A percentile compares a stretch with the other conserved stretches of the same genome.
phyloP scores from a whole-genome alignment of 2,329 filamentous ascomycete species.

The Plenodomus lindquistii region DNA sequence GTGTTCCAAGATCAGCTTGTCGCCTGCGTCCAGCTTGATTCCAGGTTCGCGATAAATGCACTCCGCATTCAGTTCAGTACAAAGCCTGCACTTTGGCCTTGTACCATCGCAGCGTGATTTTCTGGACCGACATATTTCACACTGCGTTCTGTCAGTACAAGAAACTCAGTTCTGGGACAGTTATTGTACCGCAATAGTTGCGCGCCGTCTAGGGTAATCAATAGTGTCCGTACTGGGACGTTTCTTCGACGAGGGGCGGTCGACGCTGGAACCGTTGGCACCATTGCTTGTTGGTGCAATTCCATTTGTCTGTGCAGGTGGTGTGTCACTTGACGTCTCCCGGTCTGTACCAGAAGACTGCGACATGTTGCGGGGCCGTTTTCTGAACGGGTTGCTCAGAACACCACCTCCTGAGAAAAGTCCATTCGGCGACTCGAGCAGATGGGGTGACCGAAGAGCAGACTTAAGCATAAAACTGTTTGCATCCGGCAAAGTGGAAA shows the following conservation, averaged over 20 bases:
- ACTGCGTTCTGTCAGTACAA: slow-evolving; percentile 55
- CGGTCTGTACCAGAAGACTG: slow-evolving; percentile 47
- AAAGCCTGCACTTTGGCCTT: slow-evolving; percentile 82
- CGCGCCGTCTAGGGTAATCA: slow-evolving; percentile 47
- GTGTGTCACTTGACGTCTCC: slow-evolving; percentile 43
- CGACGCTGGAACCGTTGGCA: slow-evolving; percentile 23
- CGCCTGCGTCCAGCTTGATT: slow-evolving; percentile 83
- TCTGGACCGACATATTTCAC: slow-evolving; percentile 78
- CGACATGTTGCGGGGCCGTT: slow-evolving; percentile 49
- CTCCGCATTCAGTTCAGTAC: slow-evolving; percentile 78
- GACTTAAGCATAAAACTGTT: slow-evolving; percentile 45
- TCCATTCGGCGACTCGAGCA: slow-evolving; percentile 44
- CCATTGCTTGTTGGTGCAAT: slow-evolving; percentile 37
- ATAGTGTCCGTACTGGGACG: slow-evolving; percentile 47
- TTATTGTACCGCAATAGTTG: slow-evolving; percentile 46
- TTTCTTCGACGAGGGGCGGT: slow-evolving; percentile 41
- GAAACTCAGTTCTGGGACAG: neutral
- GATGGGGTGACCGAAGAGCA: slow-evolving; percentile 43
- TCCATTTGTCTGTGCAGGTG: slow-evolving; percentile 32
- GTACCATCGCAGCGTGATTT: slow-evolving; percentile 80
- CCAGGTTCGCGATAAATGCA: slow-evolving; percentile 84
- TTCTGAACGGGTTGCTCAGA: slow-evolving; percentile 39
- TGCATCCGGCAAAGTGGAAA: slow-evolving; percentile 43
- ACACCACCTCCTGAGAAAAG: slow-evolving; percentile 33
- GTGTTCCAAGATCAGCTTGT: slow-evolving; percentile 82